A percentile compares a stretch with the other conserved stretches of the same genome.
These are phyloP conservation scores for Mediolabrus comicus DNA, from an alignment of 108 stramenopile genomes.

Conservation along the genomic window DNA sequence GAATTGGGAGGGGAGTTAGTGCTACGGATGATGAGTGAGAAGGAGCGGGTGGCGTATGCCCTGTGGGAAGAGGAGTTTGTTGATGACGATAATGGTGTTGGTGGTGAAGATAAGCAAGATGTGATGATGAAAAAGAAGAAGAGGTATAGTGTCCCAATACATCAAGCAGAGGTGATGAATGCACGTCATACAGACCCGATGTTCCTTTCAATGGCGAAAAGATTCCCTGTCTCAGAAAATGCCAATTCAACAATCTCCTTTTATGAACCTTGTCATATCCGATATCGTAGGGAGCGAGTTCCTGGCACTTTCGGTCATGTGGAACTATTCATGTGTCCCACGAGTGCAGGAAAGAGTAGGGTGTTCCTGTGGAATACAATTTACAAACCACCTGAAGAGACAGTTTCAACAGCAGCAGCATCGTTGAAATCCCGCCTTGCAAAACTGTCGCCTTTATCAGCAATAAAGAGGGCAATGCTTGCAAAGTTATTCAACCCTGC, in stretches of 20 bases:
- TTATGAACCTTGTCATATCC: slow-evolving; percentile 11
- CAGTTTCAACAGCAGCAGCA: not conserved
- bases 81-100: not conserved
- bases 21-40: slow-evolving; percentile 10
- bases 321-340: slow-evolving; percentile 20
- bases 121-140: too few species aligned
- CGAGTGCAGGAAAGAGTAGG: slow-evolving; percentile 13
- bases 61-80: not conserved
- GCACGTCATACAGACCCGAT: not conserved
- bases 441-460: slow-evolving; percentile 1
- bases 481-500: slow-evolving; percentile 14
- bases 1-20: not conserved
- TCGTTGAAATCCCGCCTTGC: slow-evolving; percentile 5
- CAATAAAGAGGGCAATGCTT: not conserved
- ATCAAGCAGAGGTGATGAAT: not conserved
- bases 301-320: slow-evolving; percentile 16
- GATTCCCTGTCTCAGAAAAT: not conserved
- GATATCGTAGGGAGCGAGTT: slow-evolving; percentile 13
- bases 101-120: too few species aligned
- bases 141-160: not conserved
- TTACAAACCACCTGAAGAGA: not conserved
- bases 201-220: not conserved
- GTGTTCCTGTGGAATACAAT: slow-evolving; percentile 23
- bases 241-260: not conserved
- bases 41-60: not conserved